Evolutionary conservation across 495 filamentous ascomycete species (phyloP), one percentile per base, ranked within the genome.

Genomic region (Chaetomidium leptoderma): DNA sequence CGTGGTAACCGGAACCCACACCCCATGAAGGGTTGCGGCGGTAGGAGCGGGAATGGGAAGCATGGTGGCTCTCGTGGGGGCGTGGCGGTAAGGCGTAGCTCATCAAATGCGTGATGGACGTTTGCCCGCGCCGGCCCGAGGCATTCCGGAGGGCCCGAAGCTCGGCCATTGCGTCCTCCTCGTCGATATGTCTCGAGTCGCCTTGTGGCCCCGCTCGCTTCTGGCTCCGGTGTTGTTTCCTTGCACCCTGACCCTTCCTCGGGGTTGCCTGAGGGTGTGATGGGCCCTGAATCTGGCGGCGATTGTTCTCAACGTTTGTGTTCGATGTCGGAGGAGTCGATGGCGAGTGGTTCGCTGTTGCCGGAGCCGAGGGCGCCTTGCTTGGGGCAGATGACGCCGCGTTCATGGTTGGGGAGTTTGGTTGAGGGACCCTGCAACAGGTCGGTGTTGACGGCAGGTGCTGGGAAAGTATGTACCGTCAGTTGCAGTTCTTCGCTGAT

Each of bases 31-130:
- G 84, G 69, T 88, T 85, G 52, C 88, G 76, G 16, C 77, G 73
- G 60, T 68, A 74, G n/a, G 72, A 69, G 42, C 76, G 63, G 74
- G 84, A 62, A 66, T 68, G 72, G 73, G 81, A 62, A 14, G 66
- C 82, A 65, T 76, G 76, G 76, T 64, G 65, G 60, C 43, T 66
- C 57, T 66, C 81, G 74, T 87, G 78, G 24, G 84, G 89, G 35
- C 90, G 82, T 36, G 91, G 87, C 17, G 92, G 89, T 33, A 91
- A 78, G 39, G 87, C 83, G 68, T 96, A 93, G 71, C 90, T 95
- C 84, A 98, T 88, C 27, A 98, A 74, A 72, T 98, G 93, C 17
- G 93, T 97, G 67, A 98, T 97, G 64, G 90, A 95, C 37, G 90
- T 96, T 63, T 96, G 93, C 59, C 92, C 95, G 60, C 92, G 88